phyloP scores from a whole-genome alignment of 768 basidiomycete genomes.

The Pleurotus salmoneostramineus region DNA sequence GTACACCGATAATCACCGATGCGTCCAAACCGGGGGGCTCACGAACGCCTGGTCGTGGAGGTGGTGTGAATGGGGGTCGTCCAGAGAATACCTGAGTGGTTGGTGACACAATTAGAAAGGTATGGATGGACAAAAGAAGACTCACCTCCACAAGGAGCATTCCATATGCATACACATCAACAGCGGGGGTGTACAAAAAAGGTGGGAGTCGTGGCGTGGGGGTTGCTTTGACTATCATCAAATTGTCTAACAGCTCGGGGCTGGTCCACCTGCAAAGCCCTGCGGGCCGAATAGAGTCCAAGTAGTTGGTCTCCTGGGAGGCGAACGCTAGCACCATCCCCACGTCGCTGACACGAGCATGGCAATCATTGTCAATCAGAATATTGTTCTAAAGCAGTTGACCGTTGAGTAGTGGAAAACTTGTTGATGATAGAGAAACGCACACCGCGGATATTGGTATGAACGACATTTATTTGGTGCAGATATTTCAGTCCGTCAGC shows the following conservation, averaged over 20 bases:
- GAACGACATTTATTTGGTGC: constrained; percentile 16
- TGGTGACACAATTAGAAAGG: not conserved
- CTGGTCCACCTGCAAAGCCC: constrained; percentile 27
- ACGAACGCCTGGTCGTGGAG: not conserved
- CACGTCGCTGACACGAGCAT: constrained; percentile 23
- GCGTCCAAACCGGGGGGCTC: constrained; percentile 11
- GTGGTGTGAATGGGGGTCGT: constrained; percentile 14
- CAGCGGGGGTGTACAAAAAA: constrained; percentile 9
- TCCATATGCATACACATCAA: constrained; percentile 23
- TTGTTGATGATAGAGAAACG: not conserved
- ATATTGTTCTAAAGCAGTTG: constrained; percentile 20
- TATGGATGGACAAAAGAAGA: not conserved
- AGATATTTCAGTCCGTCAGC: constrained; percentile 23
- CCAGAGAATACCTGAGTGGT: constrained; percentile 17
- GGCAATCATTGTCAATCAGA: constrained; percentile 17
- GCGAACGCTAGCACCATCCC: constrained; percentile 20
- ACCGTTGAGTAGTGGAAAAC: not conserved
- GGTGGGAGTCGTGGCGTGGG: not conserved
- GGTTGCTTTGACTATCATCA: not conserved
- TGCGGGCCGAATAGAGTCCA: constrained; percentile 13
- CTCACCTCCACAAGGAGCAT: constrained; percentile 25
- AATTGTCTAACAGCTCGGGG: constrained; percentile 23
- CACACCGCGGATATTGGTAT: constrained; percentile 24
- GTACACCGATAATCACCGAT: constrained; percentile 17
- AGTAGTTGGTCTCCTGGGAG: constrained; percentile 17